A percentile compares a stretch with the other conserved stretches of the same genome.
These are phyloP conservation scores for Colletotrichum theobromicola DNA, from an alignment of 2,329 filamentous ascomycete species.

Conservation along the genomic window DNA sequence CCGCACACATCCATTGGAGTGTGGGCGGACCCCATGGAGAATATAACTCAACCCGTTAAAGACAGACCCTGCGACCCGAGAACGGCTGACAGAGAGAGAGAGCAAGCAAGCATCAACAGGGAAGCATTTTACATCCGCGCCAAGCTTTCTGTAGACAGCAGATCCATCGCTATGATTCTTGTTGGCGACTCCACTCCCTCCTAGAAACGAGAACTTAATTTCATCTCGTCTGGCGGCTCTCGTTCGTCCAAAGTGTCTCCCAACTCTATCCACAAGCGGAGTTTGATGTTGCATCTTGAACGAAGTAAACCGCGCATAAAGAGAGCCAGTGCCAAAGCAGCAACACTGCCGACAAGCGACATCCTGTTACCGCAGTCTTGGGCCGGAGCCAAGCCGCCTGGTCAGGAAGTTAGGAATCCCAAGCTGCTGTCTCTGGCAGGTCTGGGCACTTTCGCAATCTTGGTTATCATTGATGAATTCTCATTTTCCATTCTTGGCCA, in stretches of 20 bases:
- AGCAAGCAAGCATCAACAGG: background rate
- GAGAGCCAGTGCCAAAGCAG: constrained; percentile 2
- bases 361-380: background rate
- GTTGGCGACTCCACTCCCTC: background rate
- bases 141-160: background rate
- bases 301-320: background rate
- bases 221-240: background rate
- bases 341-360: background rate
- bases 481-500: background rate
- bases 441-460: background rate
- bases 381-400: background rate
- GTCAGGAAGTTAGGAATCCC: background rate
- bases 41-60: background rate
- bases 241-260: background rate
- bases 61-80: background rate
- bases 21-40: background rate
- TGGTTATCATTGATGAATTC: background rate
- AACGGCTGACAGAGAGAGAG: background rate
- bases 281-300: background rate
- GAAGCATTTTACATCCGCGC: constrained; percentile 12
- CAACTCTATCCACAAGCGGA: background rate
- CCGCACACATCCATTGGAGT: background rate
- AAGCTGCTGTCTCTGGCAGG: constrained; percentile 12
- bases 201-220: constrained; percentile 2
- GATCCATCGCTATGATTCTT: background rate